Evolutionary conservation across 1,139 yeast species (phyloP), one percentile per base, ranked within the genome.

Genomic region (Meyerozyma carpophila): DNA sequence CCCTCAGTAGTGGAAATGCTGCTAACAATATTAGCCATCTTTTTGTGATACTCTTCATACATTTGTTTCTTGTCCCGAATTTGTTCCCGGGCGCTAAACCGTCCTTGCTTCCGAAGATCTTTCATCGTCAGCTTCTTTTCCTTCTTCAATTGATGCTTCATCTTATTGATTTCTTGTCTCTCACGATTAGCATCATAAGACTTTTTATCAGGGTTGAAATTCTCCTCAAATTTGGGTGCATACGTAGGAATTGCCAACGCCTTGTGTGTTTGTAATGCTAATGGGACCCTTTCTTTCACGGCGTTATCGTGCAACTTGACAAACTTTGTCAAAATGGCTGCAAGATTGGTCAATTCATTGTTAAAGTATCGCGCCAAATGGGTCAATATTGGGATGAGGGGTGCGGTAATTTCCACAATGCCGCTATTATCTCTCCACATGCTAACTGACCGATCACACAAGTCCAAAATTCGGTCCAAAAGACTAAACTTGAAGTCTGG

Each of bases 201-300:
- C 66, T 87, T 89, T 79, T 84, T 87, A 59, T 89, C 97, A 47
- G 97, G 96, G 68, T 90, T 91, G 77, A 84, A 94, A 70, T 90
- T 89, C 58, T 89, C 98, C 66, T 91, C 98, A 60, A 86, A 94
- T 66, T 87, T 84, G 51, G 99, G 99, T 37, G 91, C 85, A 58
- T 76, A 78, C 1, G 96, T 79, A 41, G 93, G 84, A 57, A 94
- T 85, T 4, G 96, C 86, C 46, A 93, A 63, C 29, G 95, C 89
- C 57, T 79, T 81, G 66, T 91, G 97, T n/a, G 79, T 69, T 67
- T 94, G 99, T 51, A 93, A 73, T n/a, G 82, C 69, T 53, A 93
- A 75, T 45, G 97, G 97, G 47, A 62, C 68, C 47, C 93, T 81
- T 44, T 78, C 81, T 21, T 66, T 63, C 4, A 45, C 49, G 5